A percentile compares a stretch with the other conserved stretches of the same genome.
Evolutionary conservation across 1,139 yeast genomes (phyloP).

Genomic region (Spathaspora jeffriesii): DNA sequence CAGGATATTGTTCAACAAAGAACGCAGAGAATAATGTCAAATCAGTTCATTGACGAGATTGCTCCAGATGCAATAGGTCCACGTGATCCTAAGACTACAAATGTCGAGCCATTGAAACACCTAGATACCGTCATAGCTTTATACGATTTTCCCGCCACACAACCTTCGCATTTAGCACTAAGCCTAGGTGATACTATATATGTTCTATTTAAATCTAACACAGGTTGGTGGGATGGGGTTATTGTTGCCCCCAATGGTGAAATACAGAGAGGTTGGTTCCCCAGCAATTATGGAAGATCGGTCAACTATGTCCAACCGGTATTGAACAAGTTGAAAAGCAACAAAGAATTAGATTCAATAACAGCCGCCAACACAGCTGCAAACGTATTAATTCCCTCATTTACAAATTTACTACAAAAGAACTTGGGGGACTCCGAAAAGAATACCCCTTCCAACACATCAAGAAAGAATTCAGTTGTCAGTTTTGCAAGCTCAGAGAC

Average conservation of each 20-base stretch:
- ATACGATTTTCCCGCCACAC: slow-evolving; percentile 51
- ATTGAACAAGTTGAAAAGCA: slow-evolving; percentile 36
- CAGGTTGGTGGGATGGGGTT: slow-evolving; percentile 84
- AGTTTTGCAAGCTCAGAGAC: slow-evolving; percentile 48
- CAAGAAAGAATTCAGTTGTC: slow-evolving; percentile 48
- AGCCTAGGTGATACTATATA: slow-evolving; percentile 52
- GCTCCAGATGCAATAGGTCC: slow-evolving; percentile 43
- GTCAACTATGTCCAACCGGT: slow-evolving; percentile 51
- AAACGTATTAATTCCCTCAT: slow-evolving; percentile 47
- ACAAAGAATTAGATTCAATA: slow-evolving; percentile 44
- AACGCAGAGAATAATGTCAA: slow-evolving; percentile 7
- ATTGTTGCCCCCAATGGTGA: slow-evolving; percentile 39
- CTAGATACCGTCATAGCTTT: slow-evolving; percentile 54
- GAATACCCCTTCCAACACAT: slow-evolving; percentile 29
- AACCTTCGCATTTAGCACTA: slow-evolving; percentile 46
- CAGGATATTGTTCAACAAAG: neutral
- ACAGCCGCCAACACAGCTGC: slow-evolving; percentile 56
- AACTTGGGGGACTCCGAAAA: slow-evolving; percentile 32
- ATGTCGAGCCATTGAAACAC: slow-evolving; percentile 32
- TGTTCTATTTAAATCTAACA: slow-evolving; percentile 51
- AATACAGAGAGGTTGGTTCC: slow-evolving; percentile 73
- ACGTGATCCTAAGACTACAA: slow-evolving; percentile 19
- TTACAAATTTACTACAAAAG: slow-evolving; percentile 40
- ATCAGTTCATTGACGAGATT: slow-evolving; percentile 27
- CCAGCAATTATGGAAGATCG: slow-evolving; percentile 55